phyloP scores from a whole-genome alignment of 2,329 filamentous ascomycete species.

The Magnaporthiopsis poae region DNA sequence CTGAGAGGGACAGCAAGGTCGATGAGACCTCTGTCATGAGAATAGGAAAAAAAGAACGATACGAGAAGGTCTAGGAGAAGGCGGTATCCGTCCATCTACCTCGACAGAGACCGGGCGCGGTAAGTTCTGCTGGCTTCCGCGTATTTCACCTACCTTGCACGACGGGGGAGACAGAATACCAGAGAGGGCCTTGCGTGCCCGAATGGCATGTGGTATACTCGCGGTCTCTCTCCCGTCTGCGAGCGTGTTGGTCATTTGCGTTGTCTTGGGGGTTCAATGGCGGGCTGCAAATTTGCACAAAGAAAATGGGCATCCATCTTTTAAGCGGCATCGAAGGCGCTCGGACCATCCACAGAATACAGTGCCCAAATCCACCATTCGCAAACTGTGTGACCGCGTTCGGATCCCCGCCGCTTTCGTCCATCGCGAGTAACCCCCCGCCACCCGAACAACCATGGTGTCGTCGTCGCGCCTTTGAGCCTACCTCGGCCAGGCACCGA shows the following conservation, averaged over 20 bases:
- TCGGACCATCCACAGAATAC: neutral
- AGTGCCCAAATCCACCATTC: neutral
- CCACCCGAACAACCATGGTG: neutral
- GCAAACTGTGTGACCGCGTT: neutral
- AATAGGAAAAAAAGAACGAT: neutral
- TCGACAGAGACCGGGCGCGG: neutral
- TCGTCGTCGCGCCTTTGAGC: neutral
- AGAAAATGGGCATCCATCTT: neutral
- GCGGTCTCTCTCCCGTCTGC: neutral
- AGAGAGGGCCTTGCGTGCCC: neutral
- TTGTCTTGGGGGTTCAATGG: neutral
- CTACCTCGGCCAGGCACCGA: neutral
- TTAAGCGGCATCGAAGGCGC: neutral
- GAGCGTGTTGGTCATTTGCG: neutral
- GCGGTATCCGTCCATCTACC: neutral
- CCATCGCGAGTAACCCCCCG: neutral
- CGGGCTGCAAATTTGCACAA: neutral
- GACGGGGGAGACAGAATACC: neutral
- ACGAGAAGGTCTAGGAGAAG: neutral
- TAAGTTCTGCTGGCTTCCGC: neutral
- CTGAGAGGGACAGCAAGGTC: neutral
- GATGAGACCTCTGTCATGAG: neutral
- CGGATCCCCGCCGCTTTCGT: neutral
- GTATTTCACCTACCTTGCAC: neutral
- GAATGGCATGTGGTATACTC: neutral